Evolutionary conservation across 192 early-diverging fungal species (phyloP).

Genomic region (Coemansia sp.): DNA sequence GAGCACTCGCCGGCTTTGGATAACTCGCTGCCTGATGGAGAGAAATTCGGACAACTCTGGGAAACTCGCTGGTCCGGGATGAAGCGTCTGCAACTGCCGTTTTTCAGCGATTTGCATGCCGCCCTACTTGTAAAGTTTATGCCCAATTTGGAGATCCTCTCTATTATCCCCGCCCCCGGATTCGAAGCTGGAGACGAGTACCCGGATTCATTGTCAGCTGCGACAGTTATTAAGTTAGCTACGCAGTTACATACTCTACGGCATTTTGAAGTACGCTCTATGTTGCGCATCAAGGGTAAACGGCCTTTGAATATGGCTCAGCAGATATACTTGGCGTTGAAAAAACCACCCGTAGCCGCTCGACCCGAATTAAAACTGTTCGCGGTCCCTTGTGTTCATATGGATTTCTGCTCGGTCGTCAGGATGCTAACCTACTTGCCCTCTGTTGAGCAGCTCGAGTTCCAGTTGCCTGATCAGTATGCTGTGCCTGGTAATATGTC

Average conservation of each 20-base stretch:
- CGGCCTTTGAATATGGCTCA: slow-evolving; percentile 43
- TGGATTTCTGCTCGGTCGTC: slow-evolving; percentile 49
- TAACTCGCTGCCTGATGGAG: slow-evolving; percentile 51
- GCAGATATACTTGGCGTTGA: slow-evolving; percentile 31
- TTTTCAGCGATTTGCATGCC: slow-evolving; percentile 52
- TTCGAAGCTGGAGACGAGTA: slow-evolving; percentile 56
- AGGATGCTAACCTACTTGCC: slow-evolving; percentile 41
- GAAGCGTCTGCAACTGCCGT: slow-evolving; percentile 53
- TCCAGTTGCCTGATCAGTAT: slow-evolving; percentile 44
- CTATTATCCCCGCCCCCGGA: slow-evolving; percentile 38
- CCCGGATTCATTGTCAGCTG: slow-evolving; percentile 31
- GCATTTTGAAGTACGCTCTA: slow-evolving; percentile 50
- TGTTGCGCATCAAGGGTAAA: slow-evolving; percentile 42
- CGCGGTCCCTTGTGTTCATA: slow-evolving; percentile 40
- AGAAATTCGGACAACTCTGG: slow-evolving; percentile 57
- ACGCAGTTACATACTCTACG: slow-evolving; percentile 47
- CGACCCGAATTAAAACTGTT: slow-evolving; percentile 50
- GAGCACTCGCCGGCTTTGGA: slow-evolving; percentile 56
- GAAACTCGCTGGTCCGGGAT: slow-evolving; percentile 40
- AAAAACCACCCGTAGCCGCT: slow-evolving; percentile 22
- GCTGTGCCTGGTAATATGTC: slow-evolving; percentile 12
- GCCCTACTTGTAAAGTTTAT: slow-evolving; percentile 53
- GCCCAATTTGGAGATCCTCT: slow-evolving; percentile 53
- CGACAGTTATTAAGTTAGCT: slow-evolving; percentile 36
- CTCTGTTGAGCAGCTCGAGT: slow-evolving; percentile 52